A percentile compares a stretch with the other conserved stretches of the same genome.
These are phyloP conservation scores for Pythium diclinum DNA, from an alignment of 352 stramenopile genomes.

Conservation along the genomic window DNA sequence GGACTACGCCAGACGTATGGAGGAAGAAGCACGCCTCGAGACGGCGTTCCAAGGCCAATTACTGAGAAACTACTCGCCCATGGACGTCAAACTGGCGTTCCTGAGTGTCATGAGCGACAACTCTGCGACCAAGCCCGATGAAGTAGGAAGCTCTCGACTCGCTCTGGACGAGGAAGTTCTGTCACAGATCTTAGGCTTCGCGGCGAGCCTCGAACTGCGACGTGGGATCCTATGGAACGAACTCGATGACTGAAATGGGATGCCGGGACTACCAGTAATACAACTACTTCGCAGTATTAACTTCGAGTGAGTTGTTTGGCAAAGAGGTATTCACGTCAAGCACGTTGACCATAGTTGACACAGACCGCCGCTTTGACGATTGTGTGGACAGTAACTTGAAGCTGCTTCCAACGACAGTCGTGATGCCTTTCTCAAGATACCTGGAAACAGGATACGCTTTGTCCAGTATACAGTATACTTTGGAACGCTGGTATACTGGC, in stretches of 20 bases:
- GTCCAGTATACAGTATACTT: conserved; percentile 2
- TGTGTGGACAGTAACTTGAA: no score
- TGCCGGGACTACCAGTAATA: no score
- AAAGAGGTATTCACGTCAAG: no score
- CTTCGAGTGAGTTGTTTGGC: no score
- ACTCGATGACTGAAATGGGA: no score
- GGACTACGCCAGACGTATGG: not conserved
- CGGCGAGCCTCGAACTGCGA: not conserved
- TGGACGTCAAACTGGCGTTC: not conserved
- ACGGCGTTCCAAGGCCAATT: conserved; percentile 3
- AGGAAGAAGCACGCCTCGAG: not conserved
- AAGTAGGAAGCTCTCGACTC: not conserved
- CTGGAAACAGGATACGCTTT: no score
- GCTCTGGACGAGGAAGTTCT: not conserved
- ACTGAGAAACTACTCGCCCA: not conserved
- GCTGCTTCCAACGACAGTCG: no score
- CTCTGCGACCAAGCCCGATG: not conserved
- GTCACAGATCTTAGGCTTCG: not conserved
- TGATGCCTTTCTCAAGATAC: no score
- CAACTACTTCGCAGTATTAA: no score
- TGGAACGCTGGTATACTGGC: not conserved
- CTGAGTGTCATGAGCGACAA: not conserved
- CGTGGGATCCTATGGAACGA: not conserved
- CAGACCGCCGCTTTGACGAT: no score
- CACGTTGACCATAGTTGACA: no score